These are phyloP conservation scores for Polysphondylium violaceum DNA, from an alignment of 78 protist genomes.

Conservation along the genomic window DNA sequence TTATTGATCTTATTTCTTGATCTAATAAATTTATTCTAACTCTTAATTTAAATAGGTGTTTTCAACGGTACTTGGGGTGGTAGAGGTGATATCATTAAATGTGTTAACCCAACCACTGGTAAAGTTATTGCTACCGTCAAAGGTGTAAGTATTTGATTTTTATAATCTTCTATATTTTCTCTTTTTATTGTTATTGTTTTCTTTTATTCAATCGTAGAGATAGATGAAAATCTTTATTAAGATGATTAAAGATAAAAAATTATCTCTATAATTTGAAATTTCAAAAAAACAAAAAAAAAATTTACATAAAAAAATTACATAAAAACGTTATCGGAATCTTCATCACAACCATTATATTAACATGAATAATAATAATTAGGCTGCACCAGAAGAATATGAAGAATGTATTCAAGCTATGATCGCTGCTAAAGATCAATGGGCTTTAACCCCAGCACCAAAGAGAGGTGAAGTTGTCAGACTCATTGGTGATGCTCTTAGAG, in stretches of 20 bases:
- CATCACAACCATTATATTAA: too few relatives aligned
- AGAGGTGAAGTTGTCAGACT: conserved; percentile 95
- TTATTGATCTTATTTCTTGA: too few relatives aligned
- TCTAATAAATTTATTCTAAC: too few relatives aligned
- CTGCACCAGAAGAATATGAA: conserved; percentile 73
- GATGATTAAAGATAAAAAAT: neutral
- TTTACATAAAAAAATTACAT: neutral
- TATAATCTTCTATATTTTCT: neutral
- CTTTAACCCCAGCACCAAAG: conserved; percentile 88
- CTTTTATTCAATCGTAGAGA: too few relatives aligned
- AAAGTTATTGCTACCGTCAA: conserved; percentile 81
- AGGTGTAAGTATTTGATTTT: conserved; percentile 62
- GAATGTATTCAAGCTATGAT: conserved; percentile 63
- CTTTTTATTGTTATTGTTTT: too few relatives aligned
- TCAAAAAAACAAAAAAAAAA: neutral
- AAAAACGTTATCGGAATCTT: neutral
- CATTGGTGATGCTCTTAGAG: conserved; percentile 87
- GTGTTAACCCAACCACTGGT: conserved; percentile 69
- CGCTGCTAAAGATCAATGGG: conserved; percentile 78
- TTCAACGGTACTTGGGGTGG: conserved; percentile 85
- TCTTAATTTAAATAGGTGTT: too few relatives aligned
- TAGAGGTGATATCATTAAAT: conserved; percentile 63
- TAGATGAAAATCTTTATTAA: too few relatives aligned
- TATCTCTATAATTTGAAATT: neutral
- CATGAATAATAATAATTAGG: conserved; percentile 16